A percentile compares a stretch with the other conserved stretches of the same genome.
phyloP scores from a whole-genome alignment of 1,284 basidiomycete species.

The Fomitopsis betulina region DNA sequence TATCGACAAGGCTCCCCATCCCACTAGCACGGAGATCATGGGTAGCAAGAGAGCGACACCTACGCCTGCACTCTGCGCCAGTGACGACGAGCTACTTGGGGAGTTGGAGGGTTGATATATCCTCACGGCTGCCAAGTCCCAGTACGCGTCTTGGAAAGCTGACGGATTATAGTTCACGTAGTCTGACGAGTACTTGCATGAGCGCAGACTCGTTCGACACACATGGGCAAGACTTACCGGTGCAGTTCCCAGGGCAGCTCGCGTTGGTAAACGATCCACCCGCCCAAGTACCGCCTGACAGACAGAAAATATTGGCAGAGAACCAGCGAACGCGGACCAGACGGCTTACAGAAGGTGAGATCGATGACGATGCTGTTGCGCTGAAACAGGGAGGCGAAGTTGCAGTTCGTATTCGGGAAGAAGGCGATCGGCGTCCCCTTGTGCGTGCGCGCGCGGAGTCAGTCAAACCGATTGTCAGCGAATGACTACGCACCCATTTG shows the following conservation, averaged over 20 bases:
- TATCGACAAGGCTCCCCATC: too few relatives aligned
- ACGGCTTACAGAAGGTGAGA: slow-evolving; percentile 32
- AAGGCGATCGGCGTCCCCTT: slow-evolving; percentile 46
- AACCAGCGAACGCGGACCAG: too few relatives aligned
- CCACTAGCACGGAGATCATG: background rate
- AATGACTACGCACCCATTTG: slow-evolving; percentile 35
- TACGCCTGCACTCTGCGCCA: background rate
- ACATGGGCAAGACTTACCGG: slow-evolving; percentile 28
- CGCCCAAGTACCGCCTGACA: slow-evolving; percentile 42
- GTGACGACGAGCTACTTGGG: background rate
- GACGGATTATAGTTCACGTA: slow-evolving; percentile 60
- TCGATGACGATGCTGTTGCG: slow-evolving; percentile 54
- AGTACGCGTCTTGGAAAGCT: slow-evolving; percentile 64
- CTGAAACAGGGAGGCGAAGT: slow-evolving; percentile 39
- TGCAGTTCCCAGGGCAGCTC: slow-evolving; percentile 42
- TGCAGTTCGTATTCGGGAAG: slow-evolving; percentile 44
- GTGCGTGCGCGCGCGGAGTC: background rate
- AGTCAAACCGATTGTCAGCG: background rate
- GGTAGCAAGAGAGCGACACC: background rate
- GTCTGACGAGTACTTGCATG: slow-evolving; percentile 29
- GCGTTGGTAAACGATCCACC: slow-evolving; percentile 35
- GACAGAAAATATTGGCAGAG: background rate
- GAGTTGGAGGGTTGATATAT: slow-evolving; percentile 5
- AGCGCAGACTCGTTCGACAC: background rate
- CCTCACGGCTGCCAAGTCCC: slow-evolving; percentile 8